phyloP scores from a whole-genome alignment of 176 grass and related monocot genomes.

The Avena eriantha region DNA sequence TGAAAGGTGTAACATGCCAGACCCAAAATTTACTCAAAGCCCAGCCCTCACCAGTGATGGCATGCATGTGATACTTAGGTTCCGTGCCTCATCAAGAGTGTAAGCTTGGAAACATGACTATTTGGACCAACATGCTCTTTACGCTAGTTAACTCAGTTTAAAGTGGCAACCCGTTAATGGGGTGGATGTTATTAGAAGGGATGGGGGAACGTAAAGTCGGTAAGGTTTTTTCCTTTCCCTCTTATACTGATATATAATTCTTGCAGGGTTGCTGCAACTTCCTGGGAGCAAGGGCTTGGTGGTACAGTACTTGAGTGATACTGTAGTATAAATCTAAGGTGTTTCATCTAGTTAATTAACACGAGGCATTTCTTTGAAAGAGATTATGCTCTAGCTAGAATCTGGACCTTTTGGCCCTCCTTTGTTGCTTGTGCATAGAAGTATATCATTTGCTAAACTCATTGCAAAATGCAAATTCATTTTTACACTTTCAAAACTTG shows the following conservation, averaged over 20 bases:
- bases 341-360: slow-evolving; percentile 54
- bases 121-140: not conserved
- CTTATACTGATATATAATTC: slow-evolving; percentile 84
- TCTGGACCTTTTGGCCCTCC: slow-evolving; percentile 9
- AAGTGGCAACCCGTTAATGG: not conserved
- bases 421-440: not conserved
- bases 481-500: not conserved
- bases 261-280: slow-evolving; percentile 76
- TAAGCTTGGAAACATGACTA: not conserved
- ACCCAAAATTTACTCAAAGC: not conserved
- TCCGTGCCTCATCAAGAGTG: not conserved
- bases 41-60: not conserved
- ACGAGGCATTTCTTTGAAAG: slow-evolving; percentile 37
- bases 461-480: not conserved
- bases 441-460: not conserved
- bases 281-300: slow-evolving; percentile 59
- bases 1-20: not conserved
- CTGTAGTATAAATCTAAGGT: slow-evolving; percentile 47
- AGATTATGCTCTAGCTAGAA: slow-evolving; percentile 36
- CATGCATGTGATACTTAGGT: slow-evolving; percentile 5
- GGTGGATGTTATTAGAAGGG: not conserved
- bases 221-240: slow-evolving; percentile 64
- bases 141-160: slow-evolving; percentile 3
- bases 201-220: slow-evolving; percentile 50
- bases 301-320: slow-evolving; percentile 52